A percentile compares a stretch with the other conserved stretches of the same genome.
phyloP scores from a whole-genome alignment of 768 basidiomycete genomes.

The Auricularia sp. region DNA sequence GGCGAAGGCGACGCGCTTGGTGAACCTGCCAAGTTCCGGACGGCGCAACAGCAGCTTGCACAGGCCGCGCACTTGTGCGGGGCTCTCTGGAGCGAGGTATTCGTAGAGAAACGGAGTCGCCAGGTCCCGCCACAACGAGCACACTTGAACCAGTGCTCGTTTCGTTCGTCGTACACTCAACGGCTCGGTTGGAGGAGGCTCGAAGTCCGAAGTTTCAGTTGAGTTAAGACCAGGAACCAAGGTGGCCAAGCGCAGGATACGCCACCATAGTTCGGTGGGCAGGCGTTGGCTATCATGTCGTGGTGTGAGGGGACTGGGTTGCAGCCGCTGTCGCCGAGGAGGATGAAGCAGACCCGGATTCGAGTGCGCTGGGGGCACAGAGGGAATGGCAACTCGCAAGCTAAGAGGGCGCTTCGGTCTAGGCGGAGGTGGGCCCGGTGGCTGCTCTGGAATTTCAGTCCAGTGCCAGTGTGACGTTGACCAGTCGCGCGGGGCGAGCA shows the following conservation, averaged over 20 bases:
- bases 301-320: background rate
- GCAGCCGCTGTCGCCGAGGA: background rate
- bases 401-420: background rate
- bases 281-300: background rate
- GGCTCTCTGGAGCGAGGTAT: background rate
- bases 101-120: constrained; percentile 1
- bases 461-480: too few species aligned
- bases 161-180: background rate
- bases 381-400: background rate
- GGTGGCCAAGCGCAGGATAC: background rate
- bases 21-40: background rate
- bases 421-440: background rate
- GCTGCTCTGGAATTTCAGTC: background rate
- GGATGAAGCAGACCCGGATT: background rate
- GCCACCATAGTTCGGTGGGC: background rate
- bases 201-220: background rate
- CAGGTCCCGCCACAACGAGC: background rate
- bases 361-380: background rate
- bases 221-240: background rate
- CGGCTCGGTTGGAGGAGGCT: background rate
- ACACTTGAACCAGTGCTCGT: background rate
- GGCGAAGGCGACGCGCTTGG: background rate
- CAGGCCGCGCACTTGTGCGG: background rate
- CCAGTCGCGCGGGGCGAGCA: background rate
- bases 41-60: background rate